phyloP scores from a whole-genome alignment of 2,329 filamentous ascomycete species.

The Colletotrichum theobromicola region DNA sequence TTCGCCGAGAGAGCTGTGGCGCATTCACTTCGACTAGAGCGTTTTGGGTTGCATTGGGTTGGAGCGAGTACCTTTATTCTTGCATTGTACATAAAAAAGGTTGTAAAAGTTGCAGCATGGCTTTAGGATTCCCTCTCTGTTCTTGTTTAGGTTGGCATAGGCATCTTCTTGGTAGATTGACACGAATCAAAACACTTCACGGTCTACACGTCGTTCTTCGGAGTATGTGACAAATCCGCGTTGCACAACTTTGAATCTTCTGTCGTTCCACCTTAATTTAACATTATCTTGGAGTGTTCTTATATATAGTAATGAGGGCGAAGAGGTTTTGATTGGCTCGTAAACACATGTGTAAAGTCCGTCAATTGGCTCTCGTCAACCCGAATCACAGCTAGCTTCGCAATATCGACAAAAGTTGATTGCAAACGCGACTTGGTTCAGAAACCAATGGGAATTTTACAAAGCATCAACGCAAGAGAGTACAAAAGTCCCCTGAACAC shows the following conservation, averaged over 20 bases:
- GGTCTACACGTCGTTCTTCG: not conserved
- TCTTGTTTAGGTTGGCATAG: not conserved
- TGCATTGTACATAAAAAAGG: not conserved
- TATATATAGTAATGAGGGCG: too few species aligned
- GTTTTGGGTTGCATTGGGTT: not conserved
- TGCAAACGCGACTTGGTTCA: too few species aligned
- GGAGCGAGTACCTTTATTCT: not conserved
- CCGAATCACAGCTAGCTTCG: too few species aligned
- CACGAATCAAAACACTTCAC: not conserved
- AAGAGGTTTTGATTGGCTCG: too few species aligned
- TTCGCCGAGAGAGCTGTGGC: constrained; percentile 52
- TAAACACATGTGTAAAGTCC: too few species aligned
- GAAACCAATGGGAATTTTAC: too few species aligned
- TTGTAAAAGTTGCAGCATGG: constrained; percentile 1
- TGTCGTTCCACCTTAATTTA: too few species aligned
- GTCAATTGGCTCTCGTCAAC: too few species aligned
- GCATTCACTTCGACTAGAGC: constrained; percentile 54
- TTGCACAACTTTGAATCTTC: too few species aligned
- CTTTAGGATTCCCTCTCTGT: not conserved
- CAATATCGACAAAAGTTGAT: too few species aligned
- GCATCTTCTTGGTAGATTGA: not conserved
- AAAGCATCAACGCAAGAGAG: too few species aligned
- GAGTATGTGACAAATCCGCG: not conserved
- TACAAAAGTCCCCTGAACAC: not conserved
- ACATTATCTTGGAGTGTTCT: too few species aligned